Evolutionary conservation across 345 rosid species (phyloP).

Genomic region (Hibiscus tridactylites): DNA sequence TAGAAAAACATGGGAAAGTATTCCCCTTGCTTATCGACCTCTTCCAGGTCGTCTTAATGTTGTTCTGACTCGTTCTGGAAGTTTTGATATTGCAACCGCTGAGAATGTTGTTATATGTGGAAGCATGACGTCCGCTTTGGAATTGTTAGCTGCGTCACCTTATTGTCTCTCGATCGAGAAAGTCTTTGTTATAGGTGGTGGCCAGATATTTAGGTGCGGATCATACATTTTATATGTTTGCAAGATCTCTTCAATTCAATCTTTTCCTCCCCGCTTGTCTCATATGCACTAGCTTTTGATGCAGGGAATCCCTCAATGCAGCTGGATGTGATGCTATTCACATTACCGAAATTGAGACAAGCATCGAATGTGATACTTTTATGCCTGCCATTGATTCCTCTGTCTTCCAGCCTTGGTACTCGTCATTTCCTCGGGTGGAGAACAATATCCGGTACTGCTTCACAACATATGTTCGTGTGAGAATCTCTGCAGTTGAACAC

Average conservation of each 20-base stretch:
- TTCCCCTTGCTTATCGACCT: constrained; percentile 53
- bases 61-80: constrained; percentile 85
- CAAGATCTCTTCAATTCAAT: not conserved
- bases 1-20: constrained; percentile 93
- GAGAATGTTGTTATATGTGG: constrained; percentile 88
- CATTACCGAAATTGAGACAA: constrained; percentile 69
- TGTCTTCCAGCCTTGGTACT: constrained; percentile 78
- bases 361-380: constrained; percentile 80
- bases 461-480: constrained; percentile 68
- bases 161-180: constrained; percentile 79
- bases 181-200: constrained; percentile 93
- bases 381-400: constrained; percentile 63
- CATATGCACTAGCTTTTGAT: constrained; percentile 11
- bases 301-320: constrained; percentile 73
- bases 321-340: constrained; percentile 86
- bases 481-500: constrained; percentile 34
- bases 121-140: constrained; percentile 74
- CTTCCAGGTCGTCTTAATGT: constrained; percentile 88
- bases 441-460: constrained; percentile 53
- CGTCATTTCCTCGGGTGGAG: constrained; percentile 66
- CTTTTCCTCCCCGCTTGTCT: not conserved
- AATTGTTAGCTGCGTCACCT: constrained; percentile 66
- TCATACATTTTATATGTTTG: not conserved
- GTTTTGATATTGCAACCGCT: constrained; percentile 74
- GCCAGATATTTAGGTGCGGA: constrained; percentile 68